Evolutionary conservation across 257 asterid species (phyloP).

Genomic region (Solanum sitiens): DNA sequence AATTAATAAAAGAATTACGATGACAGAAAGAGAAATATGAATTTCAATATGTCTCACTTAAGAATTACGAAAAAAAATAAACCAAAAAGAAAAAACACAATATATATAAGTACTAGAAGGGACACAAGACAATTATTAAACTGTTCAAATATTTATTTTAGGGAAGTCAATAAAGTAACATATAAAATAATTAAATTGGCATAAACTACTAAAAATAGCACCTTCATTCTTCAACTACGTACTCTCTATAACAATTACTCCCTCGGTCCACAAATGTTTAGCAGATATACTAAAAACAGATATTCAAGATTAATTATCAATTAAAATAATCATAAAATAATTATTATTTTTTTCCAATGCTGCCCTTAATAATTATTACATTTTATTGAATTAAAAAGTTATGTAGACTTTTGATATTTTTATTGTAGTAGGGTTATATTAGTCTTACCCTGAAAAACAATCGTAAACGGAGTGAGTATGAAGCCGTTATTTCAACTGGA

Average conservation of each 20-base stretch:
- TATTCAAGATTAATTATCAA: too few species aligned
- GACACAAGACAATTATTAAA: not conserved
- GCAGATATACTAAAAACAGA: too few species aligned
- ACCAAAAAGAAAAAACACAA: not conserved
- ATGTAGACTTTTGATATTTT: too few species aligned
- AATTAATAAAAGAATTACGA: too few species aligned
- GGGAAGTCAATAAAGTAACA: not conserved
- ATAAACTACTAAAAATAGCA: not conserved
- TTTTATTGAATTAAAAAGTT: too few species aligned
- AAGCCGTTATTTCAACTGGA: not conserved
- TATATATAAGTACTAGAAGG: not conserved
- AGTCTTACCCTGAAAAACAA: too few species aligned
- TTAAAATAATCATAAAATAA: too few species aligned
- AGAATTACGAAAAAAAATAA: not conserved
- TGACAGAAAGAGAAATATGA: not conserved
- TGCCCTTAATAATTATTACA: fast-evolving
- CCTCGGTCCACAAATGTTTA: too few species aligned
- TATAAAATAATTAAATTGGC: not conserved
- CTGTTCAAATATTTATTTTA: not conserved
- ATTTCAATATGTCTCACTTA: not conserved
- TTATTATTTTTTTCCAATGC: too few species aligned
- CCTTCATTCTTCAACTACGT: not conserved
- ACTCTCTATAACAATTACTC: not conserved
- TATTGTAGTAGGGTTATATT: too few species aligned
- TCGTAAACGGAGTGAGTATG: fast-evolving